Conservation (phyloP, 805 yeast genomes). For the Cyberlindnera euphorbiae region DNA sequence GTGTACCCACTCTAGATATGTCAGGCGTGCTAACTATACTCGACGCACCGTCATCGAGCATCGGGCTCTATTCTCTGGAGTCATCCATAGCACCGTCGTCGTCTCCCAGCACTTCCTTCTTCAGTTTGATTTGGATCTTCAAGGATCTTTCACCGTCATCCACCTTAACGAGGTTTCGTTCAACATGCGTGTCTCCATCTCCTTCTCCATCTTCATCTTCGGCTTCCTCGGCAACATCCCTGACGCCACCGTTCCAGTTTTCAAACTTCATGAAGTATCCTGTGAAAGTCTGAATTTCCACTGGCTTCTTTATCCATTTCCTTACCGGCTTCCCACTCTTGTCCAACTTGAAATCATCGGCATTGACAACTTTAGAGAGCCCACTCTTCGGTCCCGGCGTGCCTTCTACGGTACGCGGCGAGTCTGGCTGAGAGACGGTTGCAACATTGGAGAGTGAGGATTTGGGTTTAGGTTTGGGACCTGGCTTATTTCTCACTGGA, state of each 20-base stretch:
- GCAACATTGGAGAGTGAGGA: conserved; percentile 1
- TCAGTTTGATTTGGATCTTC: conserved; percentile 22
- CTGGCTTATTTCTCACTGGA: neutral
- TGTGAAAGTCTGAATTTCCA: conserved; percentile 40
- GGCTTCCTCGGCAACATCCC: conserved; percentile 1
- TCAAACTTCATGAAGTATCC: conserved; percentile 34
- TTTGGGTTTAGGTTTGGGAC: conserved; percentile 1
- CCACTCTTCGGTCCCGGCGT: conserved; percentile 12
- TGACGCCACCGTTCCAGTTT: conserved; percentile 35
- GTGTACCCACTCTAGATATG: conserved; percentile 17
- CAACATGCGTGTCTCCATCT: neutral
- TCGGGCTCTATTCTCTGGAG: conserved; percentile 24
- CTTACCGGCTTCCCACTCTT: conserved; percentile 39
- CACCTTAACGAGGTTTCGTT: no score
- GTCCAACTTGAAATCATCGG: conserved; percentile 31
- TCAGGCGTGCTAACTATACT: conserved; percentile 21
- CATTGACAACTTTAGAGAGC: conserved; percentile 10
- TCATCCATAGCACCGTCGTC: conserved; percentile 5
- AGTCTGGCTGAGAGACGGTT: conserved; percentile 11
- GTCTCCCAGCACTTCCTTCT: conserved; percentile 14
- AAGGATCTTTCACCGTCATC: conserved; percentile 1
- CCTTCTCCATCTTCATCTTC: conserved; percentile 1
- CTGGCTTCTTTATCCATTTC: conserved; percentile 37
- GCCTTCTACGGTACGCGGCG: conserved; percentile 14
- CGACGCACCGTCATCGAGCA: conserved; percentile 17